Base-by-base conservation (phyloP, 1,139 yeast species). In the Yamadazyma blattariae region DNA sequence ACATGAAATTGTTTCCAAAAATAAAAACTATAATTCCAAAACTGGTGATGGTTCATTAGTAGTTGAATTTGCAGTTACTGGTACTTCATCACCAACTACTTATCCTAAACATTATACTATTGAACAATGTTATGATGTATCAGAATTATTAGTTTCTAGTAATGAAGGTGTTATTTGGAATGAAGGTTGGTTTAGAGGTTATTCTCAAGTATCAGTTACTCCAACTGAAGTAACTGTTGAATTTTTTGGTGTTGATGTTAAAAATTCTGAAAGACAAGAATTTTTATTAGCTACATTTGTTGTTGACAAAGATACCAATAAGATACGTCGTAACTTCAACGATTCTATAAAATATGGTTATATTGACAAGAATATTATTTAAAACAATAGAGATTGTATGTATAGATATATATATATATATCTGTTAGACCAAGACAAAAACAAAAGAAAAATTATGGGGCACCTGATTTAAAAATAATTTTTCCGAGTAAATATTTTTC, bases 121-220 rank as follows among this genome's bases (percentile, higher is more conserved):
- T 28, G 30, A 28, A 28, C 30, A 28, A 28, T 28, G 30, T 10
- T 19, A 28, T 19, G 30, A 28, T n/a, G 30, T 19, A n/a, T 28
- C 30, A 7, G 24, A 28, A 15, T 20, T 21, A 18, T 21, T 28
- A 13, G 25, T 28, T 11, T 12, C 30, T 2, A 21, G 25, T 21
- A 28, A 28, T n/a, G 16, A 28, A 9, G 30, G 24, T 2, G 25
- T 28, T 19, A 19, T 28, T 21, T 28, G 30, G 30, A 28, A 21
- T 28, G 30, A 28, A 28, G 30, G 30, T 13, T 28, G 25, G 23
- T 28, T 28, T n/a, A 28, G 30, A 28, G 30, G 30, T 12, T 28
- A 28, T 28, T 28, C 30, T 10, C 22, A 28, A 12, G 24, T 28
- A 7, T 7, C 20, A 9, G 25, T 28, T 10, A 28, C 12, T 15